Evolutionary conservation across 2,329 filamentous ascomycete species (phyloP), one percentile per base, ranked within the genome.

Genomic region (Diaporthe citriasiana): DNA sequence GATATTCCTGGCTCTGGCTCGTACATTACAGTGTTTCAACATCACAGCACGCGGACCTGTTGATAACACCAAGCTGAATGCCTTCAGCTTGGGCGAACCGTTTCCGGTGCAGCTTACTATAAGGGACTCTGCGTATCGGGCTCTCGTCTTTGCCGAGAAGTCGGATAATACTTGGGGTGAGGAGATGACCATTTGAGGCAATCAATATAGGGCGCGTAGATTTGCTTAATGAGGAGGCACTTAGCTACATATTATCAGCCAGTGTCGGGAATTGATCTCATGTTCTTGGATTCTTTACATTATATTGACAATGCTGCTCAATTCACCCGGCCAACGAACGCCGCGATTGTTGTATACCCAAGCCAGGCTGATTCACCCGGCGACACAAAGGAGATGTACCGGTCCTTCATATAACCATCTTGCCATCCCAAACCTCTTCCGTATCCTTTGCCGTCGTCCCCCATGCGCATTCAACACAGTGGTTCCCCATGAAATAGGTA

Each of bases 251-350:
- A 10, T n/a, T 19, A 6, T 38, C 33, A 57, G 19, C 10, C 8
- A 25, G 55, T 12, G 4, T 63, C 27, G 27, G 8, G 33, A 7
- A 25, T 25, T 3, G 33, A n/a, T 60, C 5, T 53, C 59, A 27
- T 68, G 4, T 17, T 50, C 42, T 57, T 40, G 55, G 27, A 55
- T 47, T 70, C 55, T 74, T 66, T 59, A 68, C 73, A 75, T 75
- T 72, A 72, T 70, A 70, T 73, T 57, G 33, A 59, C 73, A 73
- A 75, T 75, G 73, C 56, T 75, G 30, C 53, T 50, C 51, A 38
- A 30, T 35, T 30, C 59, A 13, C 9, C 70, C 45, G 15, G 45
- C 33, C 42, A 30, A 65, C 33, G 15, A 75, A 75, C 71, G 73
- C 71, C 73, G 33, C 42, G 71, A 63, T 59, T 45, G 42, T 53